Conservation (phyloP, 2,329 filamentous ascomycete genomes). For the Colletotrichum sp. region DNA sequence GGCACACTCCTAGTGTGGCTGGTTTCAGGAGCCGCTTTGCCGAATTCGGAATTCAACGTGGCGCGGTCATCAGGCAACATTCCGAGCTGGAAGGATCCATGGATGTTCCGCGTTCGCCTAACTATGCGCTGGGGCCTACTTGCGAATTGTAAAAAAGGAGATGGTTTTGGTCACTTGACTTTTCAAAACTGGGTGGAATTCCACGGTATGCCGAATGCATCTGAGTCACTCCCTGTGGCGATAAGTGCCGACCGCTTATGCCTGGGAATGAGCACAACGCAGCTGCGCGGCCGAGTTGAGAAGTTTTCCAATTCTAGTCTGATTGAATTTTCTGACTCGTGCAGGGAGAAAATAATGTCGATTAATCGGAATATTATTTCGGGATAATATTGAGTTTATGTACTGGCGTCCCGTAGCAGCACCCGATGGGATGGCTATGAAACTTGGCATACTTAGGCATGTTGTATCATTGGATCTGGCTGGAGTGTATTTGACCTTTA, state of each 20-base stretch:
- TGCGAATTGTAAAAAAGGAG: neutral
- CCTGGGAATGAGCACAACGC: too few species aligned
- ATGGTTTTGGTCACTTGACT: neutral
- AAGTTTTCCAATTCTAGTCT: too few species aligned
- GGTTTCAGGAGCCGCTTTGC: constrained; percentile 19
- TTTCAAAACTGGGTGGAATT: neutral
- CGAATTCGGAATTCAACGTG: neutral
- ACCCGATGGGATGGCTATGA: too few species aligned
- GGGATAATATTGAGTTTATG: too few species aligned
- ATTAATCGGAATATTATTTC: too few species aligned
- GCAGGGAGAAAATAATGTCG: too few species aligned
- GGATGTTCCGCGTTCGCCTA: neutral
- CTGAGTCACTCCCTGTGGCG: neutral
- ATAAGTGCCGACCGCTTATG: neutral
- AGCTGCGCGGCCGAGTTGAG: too few species aligned
- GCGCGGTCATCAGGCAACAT: neutral
- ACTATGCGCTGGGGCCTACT: neutral
- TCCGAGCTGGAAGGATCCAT: neutral
- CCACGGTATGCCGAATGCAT: neutral
- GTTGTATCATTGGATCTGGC: too few species aligned
- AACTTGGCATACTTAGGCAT: too few species aligned
- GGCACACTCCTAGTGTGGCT: constrained; percentile 10
- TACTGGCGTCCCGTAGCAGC: too few species aligned
- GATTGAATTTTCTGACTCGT: too few species aligned
- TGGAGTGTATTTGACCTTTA: too few species aligned